Evolutionary conservation across 164 flowering plant genomes (phyloP).

Genomic region (grape (Vitis vinifera)): DNA sequence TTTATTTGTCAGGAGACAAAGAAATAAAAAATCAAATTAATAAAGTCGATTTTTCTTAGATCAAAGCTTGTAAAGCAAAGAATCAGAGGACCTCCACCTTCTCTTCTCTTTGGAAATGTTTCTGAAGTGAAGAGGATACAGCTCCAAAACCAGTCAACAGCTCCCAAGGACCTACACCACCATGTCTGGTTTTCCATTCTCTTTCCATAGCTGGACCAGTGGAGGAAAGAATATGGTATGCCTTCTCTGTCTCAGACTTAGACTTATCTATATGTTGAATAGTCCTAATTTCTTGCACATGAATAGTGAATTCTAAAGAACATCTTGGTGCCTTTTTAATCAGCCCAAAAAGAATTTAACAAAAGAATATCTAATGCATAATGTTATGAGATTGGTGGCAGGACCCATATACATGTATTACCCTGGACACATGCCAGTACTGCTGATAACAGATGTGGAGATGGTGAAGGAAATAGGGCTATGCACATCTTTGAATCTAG

Average conservation of each 20-base stretch:
- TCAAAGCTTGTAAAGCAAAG: constrained; percentile 27
- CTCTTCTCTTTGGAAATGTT: constrained; percentile 25
- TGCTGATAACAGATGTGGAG: constrained; percentile 31
- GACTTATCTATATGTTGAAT: too few relatives aligned
- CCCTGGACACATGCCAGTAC: constrained; percentile 30
- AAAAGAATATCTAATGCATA: too few relatives aligned
- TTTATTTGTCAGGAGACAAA: too few relatives aligned
- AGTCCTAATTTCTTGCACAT: too few relatives aligned
- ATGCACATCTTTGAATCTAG: constrained; percentile 35
- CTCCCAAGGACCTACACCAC: neutral
- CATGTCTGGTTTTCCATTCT: constrained; percentile 30
- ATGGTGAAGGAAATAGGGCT: constrained; percentile 39
- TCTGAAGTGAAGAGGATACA: constrained; percentile 22
- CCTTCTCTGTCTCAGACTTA: too few relatives aligned
- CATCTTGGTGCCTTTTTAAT: too few relatives aligned
- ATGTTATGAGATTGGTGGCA: constrained; percentile 5
- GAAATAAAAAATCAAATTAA: too few relatives aligned
- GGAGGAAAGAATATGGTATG: constrained; percentile 28
- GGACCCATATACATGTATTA: constrained; percentile 33
- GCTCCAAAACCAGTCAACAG: neutral
- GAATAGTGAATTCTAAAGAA: too few relatives aligned
- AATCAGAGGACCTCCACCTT: constrained; percentile 28
- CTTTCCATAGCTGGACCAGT: constrained; percentile 22
- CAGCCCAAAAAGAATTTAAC: too few relatives aligned
- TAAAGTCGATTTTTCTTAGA: neutral